Base-by-base conservation (phyloP, 148 eudicot genomes). In the Vaccinium myrtillus region DNA sequence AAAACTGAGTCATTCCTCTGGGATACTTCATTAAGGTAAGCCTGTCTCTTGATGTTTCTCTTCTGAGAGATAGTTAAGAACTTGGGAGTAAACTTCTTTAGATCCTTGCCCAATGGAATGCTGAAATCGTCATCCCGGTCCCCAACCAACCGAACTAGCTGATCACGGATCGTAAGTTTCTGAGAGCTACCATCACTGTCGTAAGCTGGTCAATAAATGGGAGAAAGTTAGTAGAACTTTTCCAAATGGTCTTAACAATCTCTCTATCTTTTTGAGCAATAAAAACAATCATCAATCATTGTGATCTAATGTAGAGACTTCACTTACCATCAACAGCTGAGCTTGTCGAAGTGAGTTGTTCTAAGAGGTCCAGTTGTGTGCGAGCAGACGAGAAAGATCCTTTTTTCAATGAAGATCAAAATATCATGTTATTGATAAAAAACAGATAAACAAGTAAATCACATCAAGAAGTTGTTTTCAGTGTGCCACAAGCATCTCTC, bases 1-100 rank as follows among this genome's bases (percentile, higher is more conserved):
- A 95, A 93, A 81, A 86, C 91, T 0, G 94, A 86, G 82, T 95
- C 99, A 84, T 97, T 97, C 87, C 99, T 91, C 89, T 85, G 87
- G 39, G 99, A 97, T 18, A 97, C 99, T 85, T 97, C 91, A 85
- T 94, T 83, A 78, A 95, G 80, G 90, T 95, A 95, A 46, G 88
- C 39, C 80, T 97, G 99, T 83, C 99, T 90, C 85, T 36, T 90
- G 86, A 95, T 97, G 86, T 97, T 97, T 85, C 99, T 90, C 93
- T 94, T 97, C 87, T 97, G 98, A 6, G 99, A 95, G 46, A 84
- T 86, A n/a, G 98, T 97, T 84, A 94, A 87, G 87, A 92, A 92
- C 85, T 97, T 94, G 23, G 95, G 91, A 84, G 88, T 93, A 78
- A 92, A 84, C 82, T 94, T 94, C 93, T 95, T 97, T 73, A 97